Base-by-base conservation (phyloP, 2,329 filamentous ascomycete species). In the Colletotrichum liaoningense region DNA sequence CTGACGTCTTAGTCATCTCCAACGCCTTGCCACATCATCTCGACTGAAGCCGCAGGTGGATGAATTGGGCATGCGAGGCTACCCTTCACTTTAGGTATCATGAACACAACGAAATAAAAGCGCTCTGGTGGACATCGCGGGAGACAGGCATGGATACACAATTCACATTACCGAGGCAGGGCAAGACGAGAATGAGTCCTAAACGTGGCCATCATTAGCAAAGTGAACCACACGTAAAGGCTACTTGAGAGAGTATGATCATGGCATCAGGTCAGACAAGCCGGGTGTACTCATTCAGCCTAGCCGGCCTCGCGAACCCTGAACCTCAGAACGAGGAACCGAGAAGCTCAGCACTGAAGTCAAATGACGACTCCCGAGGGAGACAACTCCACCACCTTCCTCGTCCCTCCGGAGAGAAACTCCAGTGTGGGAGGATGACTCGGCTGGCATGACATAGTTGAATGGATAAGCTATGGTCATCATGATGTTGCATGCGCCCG, bases 401-500 rank as follows among this genome's bases (percentile, higher is more conserved):
- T 94, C 83, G 19, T 38, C 86, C 88, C 83, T 79, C 80, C 82
- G 76, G 78, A 78, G 77, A 79, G 78, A 79, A 82, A 80, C 90
- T 94, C 86, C 81, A 89, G 92, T 93, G 90, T 83, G 92, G 89
- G 88, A 94, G 93, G 86, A 89, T 91, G 89, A 89, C 91, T 93
- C 86, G 92, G 92, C 86, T 81, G 85, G 84, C 83, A 88, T 86
- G 88, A 88, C 82, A 86, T 93, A 88, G 90, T 92, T 89, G 91
- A 93, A 93, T 93, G 91, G 91, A 93, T 93, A 92, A 91, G 91
- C 91, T 91, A 81, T 87, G 87, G 84, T 90, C 88, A 90, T 90
- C 88, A 89, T 84, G 76, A 80, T 63, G 33, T 59, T 38, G 54
- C 26, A 11, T 30, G 33, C 22, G 35, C 22, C 19, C 19, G 16